These are phyloP conservation scores for Fraxinus angustifolia DNA, from an alignment of 305 asterid species.

Conservation along the genomic window DNA sequence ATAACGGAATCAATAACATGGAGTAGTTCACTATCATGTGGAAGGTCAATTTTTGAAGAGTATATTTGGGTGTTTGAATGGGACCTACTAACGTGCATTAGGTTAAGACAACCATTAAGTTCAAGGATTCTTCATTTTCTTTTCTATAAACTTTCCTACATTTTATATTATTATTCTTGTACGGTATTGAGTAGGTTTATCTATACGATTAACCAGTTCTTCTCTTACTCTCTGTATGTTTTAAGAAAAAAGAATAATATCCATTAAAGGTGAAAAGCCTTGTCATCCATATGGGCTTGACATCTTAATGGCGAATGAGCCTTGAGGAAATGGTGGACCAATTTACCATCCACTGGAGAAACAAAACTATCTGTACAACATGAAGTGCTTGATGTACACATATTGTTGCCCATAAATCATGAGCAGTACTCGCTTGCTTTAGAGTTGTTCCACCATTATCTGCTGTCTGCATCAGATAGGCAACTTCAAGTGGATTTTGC, in stretches of 20 bases:
- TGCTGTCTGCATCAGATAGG: not conserved
- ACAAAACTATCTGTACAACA: not conserved
- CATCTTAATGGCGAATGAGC: not conserved
- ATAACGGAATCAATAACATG: not conserved
- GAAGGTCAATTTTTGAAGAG: not conserved
- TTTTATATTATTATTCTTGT: no score
- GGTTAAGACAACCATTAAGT: not conserved
- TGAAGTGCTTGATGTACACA: not conserved
- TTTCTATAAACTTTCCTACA: not conserved
- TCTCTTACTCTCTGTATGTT: not conserved
- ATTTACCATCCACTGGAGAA: not conserved
- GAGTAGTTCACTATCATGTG: not conserved
- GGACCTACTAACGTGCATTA: constrained; percentile 4
- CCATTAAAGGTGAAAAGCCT: not conserved
- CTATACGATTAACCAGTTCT: not conserved
- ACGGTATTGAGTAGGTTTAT: not conserved
- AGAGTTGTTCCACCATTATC: constrained; percentile 3
- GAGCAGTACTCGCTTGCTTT: not conserved
- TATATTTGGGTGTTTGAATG: not conserved
- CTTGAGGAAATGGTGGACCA: constrained; percentile 28
- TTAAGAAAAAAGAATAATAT: not conserved
- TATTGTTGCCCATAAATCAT: not conserved
- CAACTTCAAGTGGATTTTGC: not conserved
- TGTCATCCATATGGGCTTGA: not conserved
- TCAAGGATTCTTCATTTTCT: not conserved